Percentiles rank a stretch among this genome's conserved stretches.
Evolutionary conservation across 768 basidiomycete genomes (phyloP).

Genomic region (Boletus tomentosulus): DNA sequence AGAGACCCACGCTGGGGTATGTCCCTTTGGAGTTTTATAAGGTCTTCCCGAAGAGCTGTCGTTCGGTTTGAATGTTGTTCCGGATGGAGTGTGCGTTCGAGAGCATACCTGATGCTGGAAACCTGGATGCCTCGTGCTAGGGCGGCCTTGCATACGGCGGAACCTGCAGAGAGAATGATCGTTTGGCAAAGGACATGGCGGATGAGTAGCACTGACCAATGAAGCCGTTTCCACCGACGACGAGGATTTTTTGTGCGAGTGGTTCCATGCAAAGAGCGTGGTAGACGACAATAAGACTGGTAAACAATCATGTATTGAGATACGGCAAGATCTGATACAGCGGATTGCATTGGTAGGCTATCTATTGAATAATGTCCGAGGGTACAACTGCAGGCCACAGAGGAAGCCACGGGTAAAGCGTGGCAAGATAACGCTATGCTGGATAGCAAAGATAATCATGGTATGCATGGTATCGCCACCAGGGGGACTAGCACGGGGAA

Average conservation of each 20-base stretch:
- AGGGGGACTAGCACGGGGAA: background rate
- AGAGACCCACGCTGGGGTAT: slow-evolving; percentile 79
- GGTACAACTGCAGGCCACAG: background rate
- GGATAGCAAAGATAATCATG: slow-evolving; percentile 10
- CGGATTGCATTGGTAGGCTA: background rate
- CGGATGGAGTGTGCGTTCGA: background rate
- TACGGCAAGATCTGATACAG: background rate
- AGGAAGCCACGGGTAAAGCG: background rate
- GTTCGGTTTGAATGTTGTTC: background rate
- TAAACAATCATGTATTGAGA: background rate
- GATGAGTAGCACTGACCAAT: slow-evolving; percentile 54
- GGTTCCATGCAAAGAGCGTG: slow-evolving; percentile 13
- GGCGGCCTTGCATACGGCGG: slow-evolving; percentile 88
- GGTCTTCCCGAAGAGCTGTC: slow-evolving; percentile 81
- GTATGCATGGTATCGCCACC: background rate
- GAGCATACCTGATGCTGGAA: slow-evolving; percentile 74
- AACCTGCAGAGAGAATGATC: slow-evolving; percentile 52
- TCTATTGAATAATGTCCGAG: background rate
- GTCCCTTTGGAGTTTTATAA: slow-evolving; percentile 85
- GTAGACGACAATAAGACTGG: background rate
- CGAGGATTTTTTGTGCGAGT: slow-evolving; percentile 65
- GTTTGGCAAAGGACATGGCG: background rate
- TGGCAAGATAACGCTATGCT: slow-evolving; percentile 7
- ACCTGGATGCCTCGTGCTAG: slow-evolving; percentile 82
- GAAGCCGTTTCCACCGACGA: slow-evolving; percentile 98